Percentiles rank a stretch among this genome's conserved stretches.
phyloP scores from a whole-genome alignment of 192 early-diverging fungal species.

The Coemansia sp. region DNA sequence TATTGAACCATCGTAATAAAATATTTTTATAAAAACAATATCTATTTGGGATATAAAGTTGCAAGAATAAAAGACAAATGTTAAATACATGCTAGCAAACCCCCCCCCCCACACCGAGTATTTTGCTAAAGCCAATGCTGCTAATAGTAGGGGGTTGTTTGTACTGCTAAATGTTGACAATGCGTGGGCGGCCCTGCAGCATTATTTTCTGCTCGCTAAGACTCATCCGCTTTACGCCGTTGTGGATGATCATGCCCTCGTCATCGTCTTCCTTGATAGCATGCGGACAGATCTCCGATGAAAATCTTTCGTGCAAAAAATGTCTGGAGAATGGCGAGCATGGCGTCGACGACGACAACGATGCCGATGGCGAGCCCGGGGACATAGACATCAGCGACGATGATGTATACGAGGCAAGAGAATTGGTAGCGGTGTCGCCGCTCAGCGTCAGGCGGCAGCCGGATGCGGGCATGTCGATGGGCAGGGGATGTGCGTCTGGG shows the following conservation, averaged over 20 bases:
- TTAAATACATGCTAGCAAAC: too few relatives aligned
- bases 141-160: too few relatives aligned
- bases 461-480: conserved; percentile 16
- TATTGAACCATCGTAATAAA: too few relatives aligned
- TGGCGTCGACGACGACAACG: conserved; percentile 13
- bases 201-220: conserved; percentile 23
- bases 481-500: background rate
- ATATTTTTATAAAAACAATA: too few relatives aligned
- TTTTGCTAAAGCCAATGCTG: too few relatives aligned
- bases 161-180: conserved; percentile 28
- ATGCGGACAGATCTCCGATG: conserved; percentile 7
- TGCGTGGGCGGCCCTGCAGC: conserved; percentile 27
- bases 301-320: conserved; percentile 28
- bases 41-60: too few relatives aligned
- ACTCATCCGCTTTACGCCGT: conserved; percentile 41
- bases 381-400: conserved; percentile 10
- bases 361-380: background rate
- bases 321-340: conserved; percentile 13
- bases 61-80: too few relatives aligned
- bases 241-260: conserved; percentile 35
- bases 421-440: background rate
- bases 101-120: too few relatives aligned
- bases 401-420: conserved; percentile 14
- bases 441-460: background rate
- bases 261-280: conserved; percentile 45